Percentiles rank a stretch among this genome's conserved stretches.
phyloP scores from a whole-genome alignment of 768 basidiomycete genomes.

The Hortiboletus campestris region DNA sequence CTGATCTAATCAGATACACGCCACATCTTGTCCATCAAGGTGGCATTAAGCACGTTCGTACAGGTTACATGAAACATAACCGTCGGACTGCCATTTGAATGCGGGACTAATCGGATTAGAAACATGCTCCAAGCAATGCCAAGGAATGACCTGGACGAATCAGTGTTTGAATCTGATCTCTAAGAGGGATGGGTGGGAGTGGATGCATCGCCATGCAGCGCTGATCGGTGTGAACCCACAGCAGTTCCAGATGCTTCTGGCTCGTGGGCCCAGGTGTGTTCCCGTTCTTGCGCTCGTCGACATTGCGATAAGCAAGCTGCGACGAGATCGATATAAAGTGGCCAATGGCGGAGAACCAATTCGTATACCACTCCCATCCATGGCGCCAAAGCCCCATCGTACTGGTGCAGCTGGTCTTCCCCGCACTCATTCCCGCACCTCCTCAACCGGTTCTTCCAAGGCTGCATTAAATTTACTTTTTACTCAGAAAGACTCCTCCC shows the following conservation, averaged over 20 bases:
- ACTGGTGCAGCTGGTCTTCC: constrained; percentile 43
- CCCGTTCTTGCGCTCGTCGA: neutral
- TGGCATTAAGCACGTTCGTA: constrained; percentile 1
- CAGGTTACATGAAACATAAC: neutral
- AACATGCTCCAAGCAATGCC: neutral
- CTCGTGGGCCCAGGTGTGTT: neutral
- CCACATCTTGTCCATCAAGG: neutral
- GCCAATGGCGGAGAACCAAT: constrained; percentile 31
- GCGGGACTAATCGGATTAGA: constrained; percentile 1
- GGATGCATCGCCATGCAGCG: constrained; percentile 2
- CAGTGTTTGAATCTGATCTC: neutral
- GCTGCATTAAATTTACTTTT: constrained; percentile 61
- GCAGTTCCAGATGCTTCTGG: neutral
- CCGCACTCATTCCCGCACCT: constrained; percentile 63
- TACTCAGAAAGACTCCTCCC: constrained; percentile 58
- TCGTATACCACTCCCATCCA: constrained; percentile 27
- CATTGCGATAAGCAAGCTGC: constrained; percentile 13
- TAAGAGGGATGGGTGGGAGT: neutral
- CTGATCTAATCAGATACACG: constrained; percentile 19
- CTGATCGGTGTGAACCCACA: constrained; percentile 5
- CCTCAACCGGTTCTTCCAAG: constrained; percentile 55
- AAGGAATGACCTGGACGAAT: neutral
- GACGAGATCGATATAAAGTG: constrained; percentile 18
- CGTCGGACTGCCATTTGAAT: neutral
- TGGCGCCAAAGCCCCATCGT: constrained; percentile 53